Evolutionary conservation across 176 grass and related monocot species (phyloP).

Genomic region (Bonia amplexicaulis): DNA sequence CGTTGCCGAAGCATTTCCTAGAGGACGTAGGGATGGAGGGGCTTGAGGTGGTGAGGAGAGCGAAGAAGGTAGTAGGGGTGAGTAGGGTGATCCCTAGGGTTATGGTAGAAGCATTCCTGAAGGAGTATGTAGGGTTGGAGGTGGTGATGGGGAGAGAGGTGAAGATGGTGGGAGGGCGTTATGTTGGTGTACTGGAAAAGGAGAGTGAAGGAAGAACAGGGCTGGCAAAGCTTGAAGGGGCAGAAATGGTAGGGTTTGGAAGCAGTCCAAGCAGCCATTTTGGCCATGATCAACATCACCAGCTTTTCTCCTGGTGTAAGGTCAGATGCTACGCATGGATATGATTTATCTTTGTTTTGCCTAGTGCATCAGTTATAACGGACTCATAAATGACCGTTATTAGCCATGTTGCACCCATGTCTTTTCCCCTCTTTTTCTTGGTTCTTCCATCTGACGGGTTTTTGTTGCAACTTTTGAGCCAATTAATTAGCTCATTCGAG

Average conservation of each 20-base stretch:
- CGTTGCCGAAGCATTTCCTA: conserved; percentile 70
- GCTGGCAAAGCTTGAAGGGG: conserved; percentile 3
- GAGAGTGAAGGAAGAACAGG: conserved; percentile 1
- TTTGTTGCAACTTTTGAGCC: not conserved
- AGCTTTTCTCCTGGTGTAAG: conserved; percentile 55
- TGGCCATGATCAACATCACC: conserved; percentile 32
- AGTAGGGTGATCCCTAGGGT: conserved; percentile 59
- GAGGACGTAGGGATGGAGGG: conserved; percentile 72
- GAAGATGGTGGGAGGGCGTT: conserved; percentile 57
- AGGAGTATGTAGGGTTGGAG: conserved; percentile 54
- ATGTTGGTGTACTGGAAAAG: conserved; percentile 48
- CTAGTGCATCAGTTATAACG: not conserved
- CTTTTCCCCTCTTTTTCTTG: not conserved
- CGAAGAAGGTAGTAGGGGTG: conserved; percentile 34
- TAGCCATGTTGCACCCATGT: not conserved
- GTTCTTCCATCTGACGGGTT: not conserved
- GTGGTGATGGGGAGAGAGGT: conserved; percentile 62
- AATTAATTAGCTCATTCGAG: not conserved
- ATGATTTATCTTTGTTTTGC: conserved; percentile 9
- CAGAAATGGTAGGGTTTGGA: conserved; percentile 56
- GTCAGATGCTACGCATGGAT: conserved; percentile 31
- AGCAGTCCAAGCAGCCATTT: conserved; percentile 21
- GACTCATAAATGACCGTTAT: not conserved
- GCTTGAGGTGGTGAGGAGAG: conserved; percentile 30
- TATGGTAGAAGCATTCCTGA: conserved; percentile 66